A percentile compares a stretch with the other conserved stretches of the same genome.
Evolutionary conservation across 768 basidiomycete species (phyloP).

Genomic region (Hericium alpestre): DNA sequence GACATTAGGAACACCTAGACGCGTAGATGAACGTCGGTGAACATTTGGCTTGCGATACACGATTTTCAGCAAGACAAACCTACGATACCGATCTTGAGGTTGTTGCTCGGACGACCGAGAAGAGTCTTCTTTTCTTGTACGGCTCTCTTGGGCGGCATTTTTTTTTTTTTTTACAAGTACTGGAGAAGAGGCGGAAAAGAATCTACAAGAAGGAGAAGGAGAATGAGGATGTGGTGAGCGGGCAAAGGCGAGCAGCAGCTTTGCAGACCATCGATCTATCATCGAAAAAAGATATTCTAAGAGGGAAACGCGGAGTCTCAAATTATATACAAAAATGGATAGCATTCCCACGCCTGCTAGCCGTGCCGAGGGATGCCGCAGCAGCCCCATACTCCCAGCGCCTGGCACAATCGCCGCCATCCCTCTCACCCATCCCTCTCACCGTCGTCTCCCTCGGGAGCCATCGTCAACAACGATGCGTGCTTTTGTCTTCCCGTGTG

Average conservation of each 20-base stretch:
- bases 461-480: constrained; percentile 2
- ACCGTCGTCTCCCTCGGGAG: not conserved
- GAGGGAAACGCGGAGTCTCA: not conserved
- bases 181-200: constrained; percentile 29
- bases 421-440: constrained; percentile 4
- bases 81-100: constrained; percentile 98
- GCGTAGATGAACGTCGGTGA: constrained; percentile 2
- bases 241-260: constrained; percentile 6
- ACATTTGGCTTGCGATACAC: not conserved
- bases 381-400: not conserved
- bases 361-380: not conserved
- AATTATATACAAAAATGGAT: not conserved
- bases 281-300: constrained; percentile 7
- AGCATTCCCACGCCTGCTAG: not conserved
- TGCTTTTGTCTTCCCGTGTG: not conserved
- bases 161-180: constrained; percentile 44
- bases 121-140: constrained; percentile 73
- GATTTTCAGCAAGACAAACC: constrained; percentile 47
- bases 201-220: constrained; percentile 6
- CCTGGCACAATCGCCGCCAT: not conserved
- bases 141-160: constrained; percentile 90
- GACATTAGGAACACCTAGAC: constrained; percentile 84
- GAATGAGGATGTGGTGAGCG: not conserved
- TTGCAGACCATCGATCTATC: constrained; percentile 14
- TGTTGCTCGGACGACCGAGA: constrained; percentile 89